Base-by-base conservation (phyloP, 2,329 filamentous ascomycete species). In the Trichophyton rubrum region DNA sequence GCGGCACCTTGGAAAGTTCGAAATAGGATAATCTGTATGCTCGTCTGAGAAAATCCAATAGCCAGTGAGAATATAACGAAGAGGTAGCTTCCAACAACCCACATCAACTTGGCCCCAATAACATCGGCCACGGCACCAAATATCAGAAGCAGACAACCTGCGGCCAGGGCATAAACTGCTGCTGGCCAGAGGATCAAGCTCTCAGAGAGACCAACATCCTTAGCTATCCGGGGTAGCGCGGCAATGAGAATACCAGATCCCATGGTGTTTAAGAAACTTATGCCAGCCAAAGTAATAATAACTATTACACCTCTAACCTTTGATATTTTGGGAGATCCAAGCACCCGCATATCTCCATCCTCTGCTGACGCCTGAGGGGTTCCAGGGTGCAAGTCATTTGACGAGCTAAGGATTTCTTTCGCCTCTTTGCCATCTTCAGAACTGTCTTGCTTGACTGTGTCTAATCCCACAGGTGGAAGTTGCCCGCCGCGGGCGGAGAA, bases 111-210 rank as follows among this genome's bases (percentile, higher is more conserved):
- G 30, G 71, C 72, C 1, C 79, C 79, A n/a, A 80, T 72, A 0
- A 78, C 72, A 68, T 81, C 78, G 3, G 77, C 72, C 7, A 81
- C 67, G 1, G 79, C 75, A n/a, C 79, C 79, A 8, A 73, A 72
- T 4, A 80, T 65, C 3, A 81, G 69, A 2, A 80, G 73, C 4
- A 74, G 75, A 53, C 77, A 78, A 2, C 72, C 69, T 2, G 72
- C 72, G 0, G 72, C 66, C 6, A 75, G 69, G 60, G 66, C 68
- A 27, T 45, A 68, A 59, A 61, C 69, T 30, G 69, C 69, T 3
- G 66, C 70, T 47, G 73, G 66, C 67, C 67, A 66, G 41, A 70
- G 62, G 58, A 66, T 57, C 3, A 64, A 43, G 8, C 56, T 59
- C 55, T 67, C 63, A 7, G 64, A 65, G 9, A 76, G 61, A 2